Conservation (phyloP, 768 basidiomycete genomes). For the Termitomyces sp. region DNA sequence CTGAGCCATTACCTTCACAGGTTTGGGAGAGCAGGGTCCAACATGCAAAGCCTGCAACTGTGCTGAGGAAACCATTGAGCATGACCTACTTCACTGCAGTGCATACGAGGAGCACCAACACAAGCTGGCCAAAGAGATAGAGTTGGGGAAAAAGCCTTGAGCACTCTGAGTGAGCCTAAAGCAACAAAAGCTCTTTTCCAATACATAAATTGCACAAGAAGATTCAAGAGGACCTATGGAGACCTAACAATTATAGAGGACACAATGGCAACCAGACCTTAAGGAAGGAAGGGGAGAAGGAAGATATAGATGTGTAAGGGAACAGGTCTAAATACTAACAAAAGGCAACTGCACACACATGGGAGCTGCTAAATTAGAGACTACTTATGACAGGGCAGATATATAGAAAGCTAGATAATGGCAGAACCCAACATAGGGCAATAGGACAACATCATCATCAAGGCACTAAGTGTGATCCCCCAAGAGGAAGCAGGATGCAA, state of each 20-base stretch:
- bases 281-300: neutral
- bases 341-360: too few species aligned
- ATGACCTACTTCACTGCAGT: neutral
- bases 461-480: too few species aligned
- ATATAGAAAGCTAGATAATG: too few species aligned
- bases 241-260: neutral
- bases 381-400: too few species aligned
- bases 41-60: neutral
- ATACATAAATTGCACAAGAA: neutral
- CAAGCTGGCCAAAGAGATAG: neutral
- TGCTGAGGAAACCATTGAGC: neutral
- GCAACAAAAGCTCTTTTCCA: neutral
- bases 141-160: neutral
- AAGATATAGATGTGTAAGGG: neutral
- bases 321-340: neutral
- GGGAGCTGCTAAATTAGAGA: too few species aligned
- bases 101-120: neutral
- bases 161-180: neutral
- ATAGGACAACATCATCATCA: too few species aligned
- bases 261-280: too few species aligned
- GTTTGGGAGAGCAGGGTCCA: neutral
- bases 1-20: too few species aligned
- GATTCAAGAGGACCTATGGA: neutral
- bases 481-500: too few species aligned
- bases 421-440: too few species aligned